phyloP scores from a whole-genome alignment of 176 grass and related monocot genomes.

The Phragmites australis region DNA sequence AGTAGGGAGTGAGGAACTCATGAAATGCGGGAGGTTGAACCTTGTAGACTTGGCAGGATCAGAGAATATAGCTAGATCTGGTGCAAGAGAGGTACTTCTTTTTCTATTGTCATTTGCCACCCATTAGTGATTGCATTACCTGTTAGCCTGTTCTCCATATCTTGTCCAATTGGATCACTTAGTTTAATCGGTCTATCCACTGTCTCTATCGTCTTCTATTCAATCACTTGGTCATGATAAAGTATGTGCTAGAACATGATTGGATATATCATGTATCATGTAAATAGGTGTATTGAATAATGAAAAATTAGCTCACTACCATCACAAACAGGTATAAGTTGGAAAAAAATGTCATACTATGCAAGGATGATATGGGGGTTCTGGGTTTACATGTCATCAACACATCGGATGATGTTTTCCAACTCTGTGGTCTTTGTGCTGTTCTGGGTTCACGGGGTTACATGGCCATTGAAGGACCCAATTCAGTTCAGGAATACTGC shows the following conservation, averaged over 20 bases:
- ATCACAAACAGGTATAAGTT: background rate
- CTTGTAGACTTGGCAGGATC: constrained; percentile 97
- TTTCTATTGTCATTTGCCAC: constrained; percentile 2
- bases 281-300: constrained; percentile 2
- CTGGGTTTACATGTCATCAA: background rate
- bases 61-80: constrained; percentile 82
- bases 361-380: background rate
- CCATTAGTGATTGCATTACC: constrained; percentile 14
- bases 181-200: constrained; percentile 7
- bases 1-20: constrained; percentile 62
- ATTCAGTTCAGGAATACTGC: constrained; percentile 2
- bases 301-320: background rate
- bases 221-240: background rate
- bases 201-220: background rate
- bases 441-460: background rate
- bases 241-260: constrained; percentile 22
- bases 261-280: constrained; percentile 21
- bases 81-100: constrained; percentile 73
- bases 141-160: constrained; percentile 11
- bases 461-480: background rate
- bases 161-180: background rate
- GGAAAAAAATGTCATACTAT: background rate
- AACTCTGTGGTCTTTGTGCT: background rate
- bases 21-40: constrained; percentile 80
- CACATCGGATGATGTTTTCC: background rate